Percentiles rank a stretch among this genome's conserved stretches.
Conservation (phyloP, 495 filamentous ascomycete species). For the Neurospora terricola region DNA sequence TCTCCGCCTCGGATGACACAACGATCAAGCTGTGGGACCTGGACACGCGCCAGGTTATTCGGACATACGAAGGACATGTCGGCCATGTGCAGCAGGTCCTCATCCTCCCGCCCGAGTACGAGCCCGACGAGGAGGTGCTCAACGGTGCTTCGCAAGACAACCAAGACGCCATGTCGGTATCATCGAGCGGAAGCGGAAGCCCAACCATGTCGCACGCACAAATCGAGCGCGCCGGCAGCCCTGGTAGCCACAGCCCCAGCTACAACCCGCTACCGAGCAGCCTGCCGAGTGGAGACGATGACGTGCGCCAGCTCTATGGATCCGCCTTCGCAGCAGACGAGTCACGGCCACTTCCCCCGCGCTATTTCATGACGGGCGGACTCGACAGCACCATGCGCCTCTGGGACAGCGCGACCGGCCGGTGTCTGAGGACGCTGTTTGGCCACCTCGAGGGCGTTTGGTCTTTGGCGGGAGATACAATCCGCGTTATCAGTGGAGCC, state of each 20-base stretch:
- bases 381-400: conserved; percentile 86
- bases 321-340: conserved; percentile 43
- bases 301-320: conserved; percentile 45
- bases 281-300: conserved; percentile 20
- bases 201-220: conserved; percentile 17
- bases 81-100: conserved; percentile 90
- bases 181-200: conserved; percentile 28
- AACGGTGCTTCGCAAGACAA: conserved; percentile 43
- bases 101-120: conserved; percentile 71
- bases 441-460: conserved; percentile 95
- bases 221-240: conserved; percentile 3
- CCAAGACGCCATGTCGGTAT: conserved; percentile 40
- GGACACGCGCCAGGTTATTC: conserved; percentile 66
- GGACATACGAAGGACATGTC: conserved; percentile 83
- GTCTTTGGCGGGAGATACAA: conserved; percentile 83
- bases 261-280: conserved; percentile 1
- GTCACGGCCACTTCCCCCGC: conserved; percentile 60
- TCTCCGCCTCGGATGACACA: conserved; percentile 90
- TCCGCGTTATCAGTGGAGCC: conserved; percentile 79
- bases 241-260: conserved; percentile 4
- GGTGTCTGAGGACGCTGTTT: conserved; percentile 84
- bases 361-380: conserved; percentile 85
- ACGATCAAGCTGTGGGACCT: conserved; percentile 67
- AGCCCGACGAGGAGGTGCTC: conserved; percentile 60
- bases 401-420: conserved; percentile 79